A percentile compares a stretch with the other conserved stretches of the same genome.
Evolutionary conservation across 768 basidiomycete genomes (phyloP).

Genomic region (Phaeotremella skinneri): DNA sequence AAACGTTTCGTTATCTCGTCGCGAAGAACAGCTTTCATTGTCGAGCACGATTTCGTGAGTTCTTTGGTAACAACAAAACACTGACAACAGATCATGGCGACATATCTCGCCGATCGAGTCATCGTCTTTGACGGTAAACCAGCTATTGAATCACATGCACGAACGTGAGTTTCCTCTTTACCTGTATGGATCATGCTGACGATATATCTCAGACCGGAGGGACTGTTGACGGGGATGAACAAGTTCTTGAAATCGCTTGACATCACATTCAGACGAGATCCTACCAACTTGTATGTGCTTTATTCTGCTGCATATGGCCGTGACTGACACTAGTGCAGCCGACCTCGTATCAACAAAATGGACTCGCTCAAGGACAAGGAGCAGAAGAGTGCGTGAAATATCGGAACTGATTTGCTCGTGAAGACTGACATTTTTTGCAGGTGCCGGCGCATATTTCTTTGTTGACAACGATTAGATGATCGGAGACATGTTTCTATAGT

Average conservation of each 20-base stretch:
- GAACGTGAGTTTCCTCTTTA: constrained; percentile 62
- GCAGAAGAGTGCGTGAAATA: constrained; percentile 51
- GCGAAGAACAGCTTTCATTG: constrained; percentile 97
- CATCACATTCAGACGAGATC: constrained; percentile 97
- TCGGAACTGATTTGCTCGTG: background rate
- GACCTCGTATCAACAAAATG: constrained; percentile 56
- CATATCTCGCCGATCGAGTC: constrained; percentile 89
- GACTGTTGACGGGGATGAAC: constrained; percentile 95
- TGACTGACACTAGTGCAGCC: constrained; percentile 21
- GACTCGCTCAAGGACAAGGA: constrained; percentile 55
- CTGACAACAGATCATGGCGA: constrained; percentile 76
- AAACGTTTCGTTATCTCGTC: constrained; percentile 95
- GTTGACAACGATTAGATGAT: constrained; percentile 41
- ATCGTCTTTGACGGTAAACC: constrained; percentile 60
- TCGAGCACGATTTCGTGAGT: constrained; percentile 90
- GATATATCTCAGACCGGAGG: constrained; percentile 68
- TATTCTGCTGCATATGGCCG: background rate
- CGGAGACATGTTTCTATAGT: background rate
- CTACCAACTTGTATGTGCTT: constrained; percentile 58
- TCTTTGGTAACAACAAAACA: background rate
- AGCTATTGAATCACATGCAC: constrained; percentile 81
- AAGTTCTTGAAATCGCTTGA: constrained; percentile 91
- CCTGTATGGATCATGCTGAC: background rate
- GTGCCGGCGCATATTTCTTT: constrained; percentile 45
- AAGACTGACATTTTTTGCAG: constrained; percentile 11